Percentiles rank a stretch among this genome's conserved stretches.
phyloP scores from a whole-genome alignment of 2,329 filamentous ascomycete species.

The Alternaria gaisen region DNA sequence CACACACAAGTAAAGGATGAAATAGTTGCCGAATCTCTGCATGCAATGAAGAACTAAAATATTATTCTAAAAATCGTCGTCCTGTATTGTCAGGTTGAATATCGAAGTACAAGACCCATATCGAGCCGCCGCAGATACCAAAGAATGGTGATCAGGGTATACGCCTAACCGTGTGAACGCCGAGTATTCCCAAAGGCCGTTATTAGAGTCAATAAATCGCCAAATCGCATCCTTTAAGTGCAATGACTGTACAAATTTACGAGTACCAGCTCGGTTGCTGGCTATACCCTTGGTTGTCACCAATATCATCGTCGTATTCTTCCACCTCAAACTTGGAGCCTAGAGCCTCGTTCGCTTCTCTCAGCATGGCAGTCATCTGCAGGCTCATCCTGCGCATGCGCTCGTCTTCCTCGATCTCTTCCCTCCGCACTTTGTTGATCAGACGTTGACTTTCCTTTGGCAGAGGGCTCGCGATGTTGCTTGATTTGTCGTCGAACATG shows the following conservation, averaged over 20 bases:
- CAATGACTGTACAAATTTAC: neutral
- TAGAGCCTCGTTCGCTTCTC: conserved; percentile 85
- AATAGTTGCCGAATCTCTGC: neutral
- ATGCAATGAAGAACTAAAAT: neutral
- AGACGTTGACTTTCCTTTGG: conserved; percentile 75
- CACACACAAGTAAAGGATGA: neutral
- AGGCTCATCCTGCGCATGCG: conserved; percentile 82
- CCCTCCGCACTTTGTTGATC: conserved; percentile 73
- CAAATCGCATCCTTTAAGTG: neutral
- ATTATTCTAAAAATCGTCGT: neutral
- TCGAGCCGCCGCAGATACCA: conserved; percentile 4
- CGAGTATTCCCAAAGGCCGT: neutral
- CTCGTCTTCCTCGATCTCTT: conserved; percentile 80
- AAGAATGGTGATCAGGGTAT: neutral
- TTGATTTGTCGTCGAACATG: conserved; percentile 29
- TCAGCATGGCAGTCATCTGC: conserved; percentile 84
- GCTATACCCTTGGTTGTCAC: conserved; percentile 3
- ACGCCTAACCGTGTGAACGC: conserved; percentile 2
- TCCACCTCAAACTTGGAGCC: conserved; percentile 60
- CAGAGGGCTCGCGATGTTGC: conserved; percentile 44
- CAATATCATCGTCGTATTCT: conserved; percentile 33
- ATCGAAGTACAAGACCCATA: neutral
- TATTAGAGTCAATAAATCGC: neutral
- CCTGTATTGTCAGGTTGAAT: neutral
- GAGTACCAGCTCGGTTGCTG: conserved; percentile 5